Percentiles rank a stretch among this genome's conserved stretches.
Evolutionary conservation across 2,329 filamentous ascomycete genomes (phyloP).

Genomic region (Hypomyces rosellus): DNA sequence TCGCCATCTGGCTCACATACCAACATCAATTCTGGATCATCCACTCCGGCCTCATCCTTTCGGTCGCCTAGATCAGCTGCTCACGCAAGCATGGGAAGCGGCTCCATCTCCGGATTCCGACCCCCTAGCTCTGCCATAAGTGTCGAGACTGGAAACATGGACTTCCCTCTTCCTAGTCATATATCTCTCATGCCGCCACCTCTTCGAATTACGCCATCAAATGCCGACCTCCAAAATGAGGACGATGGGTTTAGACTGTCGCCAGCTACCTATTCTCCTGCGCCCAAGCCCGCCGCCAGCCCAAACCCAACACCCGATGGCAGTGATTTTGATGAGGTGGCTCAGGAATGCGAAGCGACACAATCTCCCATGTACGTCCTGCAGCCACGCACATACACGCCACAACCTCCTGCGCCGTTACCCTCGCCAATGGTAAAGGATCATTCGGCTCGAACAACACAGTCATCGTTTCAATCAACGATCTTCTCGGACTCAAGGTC

Average conservation of each 20-base stretch:
- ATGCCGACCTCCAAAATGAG: not conserved
- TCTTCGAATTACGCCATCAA: not conserved
- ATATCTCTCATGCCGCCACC: constrained; percentile 17
- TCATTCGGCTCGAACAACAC: not conserved
- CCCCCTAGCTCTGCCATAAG: constrained; percentile 7
- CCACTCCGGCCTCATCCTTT: not conserved
- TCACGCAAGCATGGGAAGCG: constrained; percentile 15
- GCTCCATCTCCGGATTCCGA: constrained; percentile 9
- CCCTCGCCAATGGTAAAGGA: constrained; percentile 37
- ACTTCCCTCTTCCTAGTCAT: constrained; percentile 20
- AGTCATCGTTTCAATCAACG: constrained; percentile 15
- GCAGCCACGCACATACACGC: constrained; percentile 53
- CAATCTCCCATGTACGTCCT: constrained; percentile 44
- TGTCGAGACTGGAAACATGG: constrained; percentile 14
- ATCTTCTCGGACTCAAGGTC: constrained; percentile 13
- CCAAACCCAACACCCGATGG: too few relatives aligned
- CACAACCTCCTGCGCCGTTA: constrained; percentile 39
- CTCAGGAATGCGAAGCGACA: constrained; percentile 3
- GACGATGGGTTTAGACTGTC: not conserved
- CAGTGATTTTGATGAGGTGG: constrained; percentile 12
- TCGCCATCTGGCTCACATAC: constrained; percentile 8
- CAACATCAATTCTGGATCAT: constrained; percentile 4
- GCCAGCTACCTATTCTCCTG: not conserved
- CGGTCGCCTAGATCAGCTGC: not conserved
- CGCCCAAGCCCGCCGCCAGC: not conserved